A percentile compares a stretch with the other conserved stretches of the same genome.
Conservation (phyloP, 2,329 filamentous ascomycete species). For the Monilinia aucupariae region DNA sequence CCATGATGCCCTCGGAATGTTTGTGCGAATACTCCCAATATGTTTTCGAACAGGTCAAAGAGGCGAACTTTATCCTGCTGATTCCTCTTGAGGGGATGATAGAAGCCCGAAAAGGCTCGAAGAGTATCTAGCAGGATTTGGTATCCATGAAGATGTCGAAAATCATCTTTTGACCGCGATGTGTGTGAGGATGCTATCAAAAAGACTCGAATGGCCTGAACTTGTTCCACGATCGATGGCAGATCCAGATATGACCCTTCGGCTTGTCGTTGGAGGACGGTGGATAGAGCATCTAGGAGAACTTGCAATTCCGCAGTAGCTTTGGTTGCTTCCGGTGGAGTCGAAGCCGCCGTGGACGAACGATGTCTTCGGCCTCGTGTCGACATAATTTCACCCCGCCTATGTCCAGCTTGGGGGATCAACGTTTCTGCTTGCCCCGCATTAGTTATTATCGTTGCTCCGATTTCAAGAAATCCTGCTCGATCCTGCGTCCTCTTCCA, state of each 20-base stretch:
- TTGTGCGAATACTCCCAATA: constrained; percentile 65
- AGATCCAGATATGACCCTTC: constrained; percentile 34
- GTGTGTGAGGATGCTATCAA: constrained; percentile 41
- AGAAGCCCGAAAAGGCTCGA: constrained; percentile 67
- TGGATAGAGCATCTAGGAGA: constrained; percentile 46
- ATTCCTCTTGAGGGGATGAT: constrained; percentile 59
- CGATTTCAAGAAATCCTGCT: not conserved
- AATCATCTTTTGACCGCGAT: constrained; percentile 65
- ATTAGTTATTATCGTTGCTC: constrained; percentile 21
- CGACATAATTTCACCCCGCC: constrained; percentile 42
- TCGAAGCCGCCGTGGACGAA: constrained; percentile 59
- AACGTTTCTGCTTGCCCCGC: constrained; percentile 25
- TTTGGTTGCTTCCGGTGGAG: constrained; percentile 51
- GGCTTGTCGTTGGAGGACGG: constrained; percentile 25
- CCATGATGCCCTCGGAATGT: constrained; percentile 70
- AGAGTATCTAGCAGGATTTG: constrained; percentile 65
- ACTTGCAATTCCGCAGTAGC: constrained; percentile 53
- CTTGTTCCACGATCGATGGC: constrained; percentile 31
- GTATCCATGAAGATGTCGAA: constrained; percentile 76
- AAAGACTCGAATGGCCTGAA: constrained; percentile 32
- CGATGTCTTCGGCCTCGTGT: constrained; percentile 53
- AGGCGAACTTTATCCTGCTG: constrained; percentile 58
- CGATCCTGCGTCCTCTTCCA: constrained; percentile 21
- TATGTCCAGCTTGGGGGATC: constrained; percentile 27
- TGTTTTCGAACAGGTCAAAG: constrained; percentile 63